Conservation (phyloP, 2,329 filamentous ascomycete genomes). For the Colletotrichum chrysophilum region DNA sequence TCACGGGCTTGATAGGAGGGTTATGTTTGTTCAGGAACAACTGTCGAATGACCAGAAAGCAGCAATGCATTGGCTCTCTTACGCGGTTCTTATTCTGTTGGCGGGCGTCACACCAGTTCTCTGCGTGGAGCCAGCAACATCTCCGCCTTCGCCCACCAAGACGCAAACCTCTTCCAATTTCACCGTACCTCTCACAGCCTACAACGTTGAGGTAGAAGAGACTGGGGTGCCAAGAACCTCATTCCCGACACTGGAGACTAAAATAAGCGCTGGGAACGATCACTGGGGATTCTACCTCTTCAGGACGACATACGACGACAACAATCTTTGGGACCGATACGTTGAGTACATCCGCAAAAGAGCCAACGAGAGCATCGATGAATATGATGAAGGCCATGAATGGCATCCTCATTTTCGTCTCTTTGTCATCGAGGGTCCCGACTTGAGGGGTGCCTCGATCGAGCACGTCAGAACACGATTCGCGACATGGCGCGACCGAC, state of each 20-base stretch:
- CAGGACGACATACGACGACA: not conserved
- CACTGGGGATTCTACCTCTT: not conserved
- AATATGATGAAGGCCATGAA: not conserved
- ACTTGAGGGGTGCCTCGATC: not conserved
- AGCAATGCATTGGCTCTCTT: not conserved
- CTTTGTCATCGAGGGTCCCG: not conserved
- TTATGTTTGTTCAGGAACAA: not conserved
- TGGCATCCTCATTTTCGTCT: not conserved
- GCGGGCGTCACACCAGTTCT: not conserved
- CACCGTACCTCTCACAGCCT: not conserved
- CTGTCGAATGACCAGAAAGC: not conserved
- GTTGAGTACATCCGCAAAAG: not conserved
- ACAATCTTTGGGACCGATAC: not conserved
- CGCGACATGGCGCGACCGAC: not conserved
- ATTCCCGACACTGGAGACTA: not conserved
- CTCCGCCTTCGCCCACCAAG: not conserved
- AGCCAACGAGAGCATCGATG: not conserved
- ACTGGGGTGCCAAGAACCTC: not conserved
- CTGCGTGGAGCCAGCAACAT: not conserved
- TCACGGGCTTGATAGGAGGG: fast-evolving
- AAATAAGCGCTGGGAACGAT: not conserved
- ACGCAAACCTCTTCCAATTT: not conserved
- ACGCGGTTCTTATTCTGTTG: not conserved
- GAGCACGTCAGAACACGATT: not conserved
- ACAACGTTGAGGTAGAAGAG: not conserved